A percentile compares a stretch with the other conserved stretches of the same genome.
phyloP scores from a whole-genome alignment of 2,329 filamentous ascomycete species.

The Arachnopeziza araneosa region DNA sequence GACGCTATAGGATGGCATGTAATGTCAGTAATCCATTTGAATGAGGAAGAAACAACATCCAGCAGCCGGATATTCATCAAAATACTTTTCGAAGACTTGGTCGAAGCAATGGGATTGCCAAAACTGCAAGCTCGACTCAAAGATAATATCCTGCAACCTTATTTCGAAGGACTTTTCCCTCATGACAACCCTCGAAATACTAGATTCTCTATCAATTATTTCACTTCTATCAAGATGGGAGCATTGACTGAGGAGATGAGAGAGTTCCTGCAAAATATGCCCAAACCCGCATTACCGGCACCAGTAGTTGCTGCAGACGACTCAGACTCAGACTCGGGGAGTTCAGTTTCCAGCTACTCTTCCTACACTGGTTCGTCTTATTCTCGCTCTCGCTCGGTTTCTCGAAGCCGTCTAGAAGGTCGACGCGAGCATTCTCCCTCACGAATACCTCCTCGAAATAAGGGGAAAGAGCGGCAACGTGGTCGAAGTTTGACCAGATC shows the following conservation, averaged over 20 bases:
- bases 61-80: constrained; percentile 98
- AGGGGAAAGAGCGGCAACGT: constrained; percentile 16
- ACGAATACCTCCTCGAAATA: constrained; percentile 15
- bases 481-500: constrained; percentile 26
- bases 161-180: constrained; percentile 82
- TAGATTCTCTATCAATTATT: constrained; percentile 98
- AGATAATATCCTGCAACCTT: constrained; percentile 72
- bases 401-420: neutral
- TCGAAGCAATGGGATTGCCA: constrained; percentile 78
- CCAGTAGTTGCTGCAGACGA: constrained; percentile 49
- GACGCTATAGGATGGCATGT: constrained; percentile 93
- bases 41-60: constrained; percentile 94
- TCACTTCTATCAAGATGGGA: constrained; percentile 96
- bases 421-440: constrained; percentile 7
- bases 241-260: constrained; percentile 92
- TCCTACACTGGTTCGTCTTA: constrained; percentile 63
- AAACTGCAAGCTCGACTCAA: constrained; percentile 71
- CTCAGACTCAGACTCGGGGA: constrained; percentile 61
- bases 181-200: constrained; percentile 84
- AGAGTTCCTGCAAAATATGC: constrained; percentile 81
- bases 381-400: constrained; percentile 36
- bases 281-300: constrained; percentile 73
- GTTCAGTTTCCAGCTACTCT: constrained; percentile 69
- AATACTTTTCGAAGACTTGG: constrained; percentile 89
- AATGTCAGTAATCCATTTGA: constrained; percentile 77